Base-by-base conservation (phyloP, 2,329 filamentous ascomycete genomes). In the Coccinonectria pachysandricola region DNA sequence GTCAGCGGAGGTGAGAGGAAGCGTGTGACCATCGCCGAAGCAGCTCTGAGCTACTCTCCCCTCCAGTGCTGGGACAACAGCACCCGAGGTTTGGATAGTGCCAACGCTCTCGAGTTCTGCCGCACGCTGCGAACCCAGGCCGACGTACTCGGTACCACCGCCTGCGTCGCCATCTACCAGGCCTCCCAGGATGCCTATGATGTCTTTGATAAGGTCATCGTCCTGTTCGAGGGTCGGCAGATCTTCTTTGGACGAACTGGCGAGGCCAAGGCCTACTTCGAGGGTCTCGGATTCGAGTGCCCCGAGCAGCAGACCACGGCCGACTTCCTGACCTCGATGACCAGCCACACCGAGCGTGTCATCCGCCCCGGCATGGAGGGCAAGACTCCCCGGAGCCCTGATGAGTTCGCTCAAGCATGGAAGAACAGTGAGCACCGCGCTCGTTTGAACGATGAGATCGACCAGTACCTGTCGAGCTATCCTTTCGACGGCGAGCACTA, bases 11-110 rank as follows among this genome's bases (percentile, higher is more conserved):
- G 68, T 28, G 67, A 72, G 48, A 49, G 62, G 6, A 56, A 56
- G 34, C 45, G 60, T 7, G 61, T 54, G 3, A 53, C 46, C 1
- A 54, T 56, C 6, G 42, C 52, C 0, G 50, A 56, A 15, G 50
- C 49, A 1, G 37, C 44, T 3, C 31, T 54, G 2, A 38, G 45
- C 3, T 43, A 43, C 32, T 54, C 37, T 53, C 65, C 21, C 59
- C 57, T 69, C 0, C 76, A 82, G 50, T 79, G 75, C 34, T 85
- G 79, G 79, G 79, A 75, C 28, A 79, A 80, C 28, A 71, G 65
- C 6, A 79, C 75, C 0, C 57, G 62, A 24, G 75, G 75, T n/a
- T 56, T 81, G 1, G 76, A 80, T 42, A 66, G 69, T 4, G 70
- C 65, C 21, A 79, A 71, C 1, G 75, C 76, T 1, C 48, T 79